phyloP scores from a whole-genome alignment of 805 yeast genomes.

The Candida ovalis region DNA sequence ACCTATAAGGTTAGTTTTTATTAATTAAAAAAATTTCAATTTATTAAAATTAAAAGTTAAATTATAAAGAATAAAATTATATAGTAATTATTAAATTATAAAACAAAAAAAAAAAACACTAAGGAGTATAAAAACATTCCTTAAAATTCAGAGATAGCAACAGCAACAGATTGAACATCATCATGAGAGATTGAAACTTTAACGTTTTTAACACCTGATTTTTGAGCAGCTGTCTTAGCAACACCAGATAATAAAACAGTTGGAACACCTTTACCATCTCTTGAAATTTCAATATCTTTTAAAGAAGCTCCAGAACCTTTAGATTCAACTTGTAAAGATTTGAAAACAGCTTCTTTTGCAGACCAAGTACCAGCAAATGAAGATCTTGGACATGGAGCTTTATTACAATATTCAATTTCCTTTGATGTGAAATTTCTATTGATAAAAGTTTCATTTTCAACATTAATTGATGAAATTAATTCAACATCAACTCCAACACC shows the following conservation, averaged over 20 bases:
- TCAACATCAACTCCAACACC: conserved; percentile 98
- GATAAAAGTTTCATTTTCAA: conserved; percentile 85
- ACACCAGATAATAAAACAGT: conserved; percentile 69
- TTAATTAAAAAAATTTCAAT: too few species aligned
- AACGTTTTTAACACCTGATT: conserved; percentile 64
- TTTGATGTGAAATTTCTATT: conserved; percentile 84
- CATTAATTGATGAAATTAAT: conserved; percentile 72
- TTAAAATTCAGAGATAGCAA: conserved; percentile 69
- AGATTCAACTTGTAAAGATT: conserved; percentile 83
- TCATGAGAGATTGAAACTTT: conserved; percentile 94
- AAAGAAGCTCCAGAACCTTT: conserved; percentile 95
- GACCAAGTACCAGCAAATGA: conserved; percentile 98
- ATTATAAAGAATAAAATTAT: neutral
- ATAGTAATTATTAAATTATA: neutral
- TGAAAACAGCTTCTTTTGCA: conserved; percentile 98
- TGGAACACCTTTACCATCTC: conserved; percentile 78
- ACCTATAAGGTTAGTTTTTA: too few species aligned
- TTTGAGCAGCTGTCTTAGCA: conserved; percentile 70
- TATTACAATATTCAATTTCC: conserved; percentile 75
- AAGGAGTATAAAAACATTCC: neutral
- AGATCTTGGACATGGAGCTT: conserved; percentile 76
- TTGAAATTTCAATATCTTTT: conserved; percentile 82
- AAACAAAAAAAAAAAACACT: neutral
- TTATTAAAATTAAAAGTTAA: too few species aligned
- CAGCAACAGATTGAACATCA: conserved; percentile 96